Conservation (phyloP, 192 early-diverging fungal species). For the Coemansia sp. region DNA sequence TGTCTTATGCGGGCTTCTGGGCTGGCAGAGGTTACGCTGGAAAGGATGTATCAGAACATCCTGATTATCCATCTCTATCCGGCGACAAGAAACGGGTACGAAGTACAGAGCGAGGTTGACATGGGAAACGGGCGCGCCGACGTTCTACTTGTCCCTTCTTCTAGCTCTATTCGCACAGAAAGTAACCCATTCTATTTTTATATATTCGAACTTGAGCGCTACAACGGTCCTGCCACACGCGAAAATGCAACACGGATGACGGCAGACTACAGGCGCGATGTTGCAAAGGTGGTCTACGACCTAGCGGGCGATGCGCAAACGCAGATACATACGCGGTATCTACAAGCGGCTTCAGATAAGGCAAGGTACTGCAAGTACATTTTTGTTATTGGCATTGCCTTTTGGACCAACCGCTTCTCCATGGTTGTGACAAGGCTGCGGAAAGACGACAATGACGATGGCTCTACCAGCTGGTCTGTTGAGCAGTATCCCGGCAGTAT, state of each 20-base stretch:
- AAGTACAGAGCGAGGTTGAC: not conserved
- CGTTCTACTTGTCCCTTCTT: not conserved
- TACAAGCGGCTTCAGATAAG: not conserved
- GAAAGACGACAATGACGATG: not conserved
- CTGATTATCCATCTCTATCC: not conserved
- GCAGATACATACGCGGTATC: slow-evolving; percentile 5
- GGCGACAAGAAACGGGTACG: slow-evolving; percentile 4
- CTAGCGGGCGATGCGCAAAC: not conserved
- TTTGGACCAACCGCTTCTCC: slow-evolving; percentile 1
- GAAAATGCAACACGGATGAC: not conserved
- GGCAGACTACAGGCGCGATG: not conserved
- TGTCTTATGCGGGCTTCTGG: not conserved
- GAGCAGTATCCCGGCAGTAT: not conserved
- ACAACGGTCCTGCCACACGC: not conserved
- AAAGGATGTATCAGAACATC: not conserved
- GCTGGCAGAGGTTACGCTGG: not conserved
- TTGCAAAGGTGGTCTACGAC: not conserved
- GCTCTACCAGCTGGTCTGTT: not conserved
- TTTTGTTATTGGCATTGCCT: not conserved
- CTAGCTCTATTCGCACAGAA: not conserved
- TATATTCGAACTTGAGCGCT: slow-evolving; percentile 1
- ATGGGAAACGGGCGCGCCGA: slow-evolving; percentile 2
- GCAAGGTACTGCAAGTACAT: not conserved
- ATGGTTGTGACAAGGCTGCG: not conserved
- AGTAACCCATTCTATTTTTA: not conserved